phyloP scores from a whole-genome alignment of 805 yeast species.

The Yarrowia sp. region DNA sequence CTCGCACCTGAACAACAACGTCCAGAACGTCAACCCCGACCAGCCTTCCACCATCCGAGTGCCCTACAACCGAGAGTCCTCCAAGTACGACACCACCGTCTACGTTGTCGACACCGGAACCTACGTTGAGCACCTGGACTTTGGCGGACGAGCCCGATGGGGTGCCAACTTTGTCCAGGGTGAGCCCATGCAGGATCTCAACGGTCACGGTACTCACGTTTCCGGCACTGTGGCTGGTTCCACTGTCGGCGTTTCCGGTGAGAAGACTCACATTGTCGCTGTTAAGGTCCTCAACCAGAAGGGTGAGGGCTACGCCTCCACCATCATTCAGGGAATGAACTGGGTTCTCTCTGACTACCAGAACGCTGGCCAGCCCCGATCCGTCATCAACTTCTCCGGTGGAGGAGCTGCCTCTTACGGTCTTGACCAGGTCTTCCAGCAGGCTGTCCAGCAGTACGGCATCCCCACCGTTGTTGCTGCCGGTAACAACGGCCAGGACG shows the following conservation, averaged over 20 bases:
- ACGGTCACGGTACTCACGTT: conserved; percentile 62
- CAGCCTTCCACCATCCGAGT: conserved; percentile 45
- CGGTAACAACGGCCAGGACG: conserved; percentile 16
- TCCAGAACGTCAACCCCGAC: conserved; percentile 34
- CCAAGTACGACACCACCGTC: conserved; percentile 38
- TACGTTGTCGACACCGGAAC: conserved; percentile 62
- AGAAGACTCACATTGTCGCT: conserved; percentile 50
- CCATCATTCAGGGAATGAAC: conserved; percentile 57
- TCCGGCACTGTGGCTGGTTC: conserved; percentile 58
- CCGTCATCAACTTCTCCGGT: conserved; percentile 20
- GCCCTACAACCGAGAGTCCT: conserved; percentile 67
- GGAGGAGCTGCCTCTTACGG: conserved; percentile 26
- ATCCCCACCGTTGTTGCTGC: conserved; percentile 38
- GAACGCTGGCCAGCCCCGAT: conserved; percentile 31
- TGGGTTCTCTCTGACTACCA: conserved; percentile 43
- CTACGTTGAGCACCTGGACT: conserved; percentile 48
- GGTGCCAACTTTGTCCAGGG: conserved; percentile 51
- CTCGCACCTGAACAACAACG: conserved; percentile 63
- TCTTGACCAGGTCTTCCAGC: conserved; percentile 39
- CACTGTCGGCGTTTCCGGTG: conserved; percentile 52
- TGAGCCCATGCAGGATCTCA: conserved; percentile 48
- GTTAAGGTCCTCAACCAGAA: conserved; percentile 55
- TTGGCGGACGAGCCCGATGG: conserved; percentile 57
- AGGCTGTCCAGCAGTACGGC: conserved; percentile 11
- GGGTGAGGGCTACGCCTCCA: conserved; percentile 55